Percentiles rank a stretch among this genome's conserved stretches.
These are phyloP conservation scores for Suillus lakei DNA, from an alignment of 768 basidiomycete genomes.

Conservation along the genomic window DNA sequence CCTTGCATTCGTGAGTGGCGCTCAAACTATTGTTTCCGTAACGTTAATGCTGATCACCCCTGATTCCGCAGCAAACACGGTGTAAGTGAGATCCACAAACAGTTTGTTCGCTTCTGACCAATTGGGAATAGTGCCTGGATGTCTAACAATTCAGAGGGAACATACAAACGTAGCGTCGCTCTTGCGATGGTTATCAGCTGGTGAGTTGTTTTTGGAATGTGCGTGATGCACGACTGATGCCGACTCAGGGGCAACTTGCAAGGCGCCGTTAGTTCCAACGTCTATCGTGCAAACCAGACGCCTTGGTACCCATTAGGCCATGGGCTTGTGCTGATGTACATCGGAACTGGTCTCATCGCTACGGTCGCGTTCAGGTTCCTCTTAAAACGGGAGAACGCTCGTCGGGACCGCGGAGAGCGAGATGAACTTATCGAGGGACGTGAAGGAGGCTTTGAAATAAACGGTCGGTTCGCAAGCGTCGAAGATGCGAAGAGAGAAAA, in stretches of 20 bases:
- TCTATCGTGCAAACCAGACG: constrained; percentile 69
- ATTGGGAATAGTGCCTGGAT: constrained; percentile 49
- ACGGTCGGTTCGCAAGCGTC: constrained; percentile 60
- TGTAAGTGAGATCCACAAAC: constrained; percentile 40
- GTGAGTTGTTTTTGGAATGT: constrained; percentile 37
- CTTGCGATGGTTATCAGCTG: constrained; percentile 72
- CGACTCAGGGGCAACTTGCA: constrained; percentile 66
- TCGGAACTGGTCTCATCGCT: constrained; percentile 61
- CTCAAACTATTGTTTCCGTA: background rate
- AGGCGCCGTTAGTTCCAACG: constrained; percentile 77
- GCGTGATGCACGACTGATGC: background rate
- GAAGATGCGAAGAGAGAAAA: constrained; percentile 71
- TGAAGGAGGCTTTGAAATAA: constrained; percentile 46
- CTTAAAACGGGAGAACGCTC: constrained; percentile 64
- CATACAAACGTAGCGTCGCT: constrained; percentile 75
- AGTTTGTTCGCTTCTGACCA: constrained; percentile 6
- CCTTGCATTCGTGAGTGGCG: constrained; percentile 64
- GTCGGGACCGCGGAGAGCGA: constrained; percentile 68
- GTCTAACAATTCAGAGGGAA: constrained; percentile 75
- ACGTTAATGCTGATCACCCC: background rate
- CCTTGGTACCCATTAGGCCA: constrained; percentile 71
- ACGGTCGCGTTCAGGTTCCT: constrained; percentile 46
- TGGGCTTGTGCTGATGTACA: constrained; percentile 75
- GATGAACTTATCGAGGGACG: constrained; percentile 61
- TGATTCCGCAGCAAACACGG: constrained; percentile 55